Evolutionary conservation across 2,329 filamentous ascomycete species (phyloP).

Genomic region (Colletotrichum sp.): DNA sequence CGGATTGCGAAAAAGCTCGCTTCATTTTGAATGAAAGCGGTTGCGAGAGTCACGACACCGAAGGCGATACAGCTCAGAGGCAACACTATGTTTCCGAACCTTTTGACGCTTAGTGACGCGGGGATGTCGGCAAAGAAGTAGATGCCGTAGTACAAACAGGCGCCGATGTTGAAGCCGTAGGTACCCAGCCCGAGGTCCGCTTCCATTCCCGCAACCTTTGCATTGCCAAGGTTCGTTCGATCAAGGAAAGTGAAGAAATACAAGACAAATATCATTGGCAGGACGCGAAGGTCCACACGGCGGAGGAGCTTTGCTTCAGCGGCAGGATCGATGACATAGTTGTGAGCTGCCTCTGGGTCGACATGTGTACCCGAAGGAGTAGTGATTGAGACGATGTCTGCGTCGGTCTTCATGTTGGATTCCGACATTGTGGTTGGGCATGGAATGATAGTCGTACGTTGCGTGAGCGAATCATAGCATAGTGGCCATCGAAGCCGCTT

Average conservation of each 20-base stretch:
- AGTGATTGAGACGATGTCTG: background rate
- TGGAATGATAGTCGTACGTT: background rate
- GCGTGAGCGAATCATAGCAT: background rate
- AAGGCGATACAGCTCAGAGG: conserved; percentile 50
- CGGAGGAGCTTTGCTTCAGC: conserved; percentile 24
- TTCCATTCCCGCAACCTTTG: conserved; percentile 45
- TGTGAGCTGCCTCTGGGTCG: conserved; percentile 23
- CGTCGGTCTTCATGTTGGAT: background rate
- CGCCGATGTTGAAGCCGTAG: conserved; percentile 23
- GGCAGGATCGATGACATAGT: conserved; percentile 20
- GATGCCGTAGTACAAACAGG: conserved; percentile 25
- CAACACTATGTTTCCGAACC: conserved; percentile 23
- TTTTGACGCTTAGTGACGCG: conserved; percentile 24
- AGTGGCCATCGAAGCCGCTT: background rate
- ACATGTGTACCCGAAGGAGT: background rate
- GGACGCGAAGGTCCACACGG: conserved; percentile 34
- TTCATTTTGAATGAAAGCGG: conserved; percentile 62
- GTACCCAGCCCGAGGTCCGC: conserved; percentile 47
- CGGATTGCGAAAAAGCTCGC: conserved; percentile 56
- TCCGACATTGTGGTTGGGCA: background rate
- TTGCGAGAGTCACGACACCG: conserved; percentile 62
- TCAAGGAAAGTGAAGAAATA: conserved; percentile 63
- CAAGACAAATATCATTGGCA: conserved; percentile 59
- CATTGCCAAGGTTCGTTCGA: conserved; percentile 52
- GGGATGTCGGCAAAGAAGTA: conserved; percentile 26